phyloP scores from a whole-genome alignment of 2,329 filamentous ascomycete genomes.

The Fusarium sp. region DNA sequence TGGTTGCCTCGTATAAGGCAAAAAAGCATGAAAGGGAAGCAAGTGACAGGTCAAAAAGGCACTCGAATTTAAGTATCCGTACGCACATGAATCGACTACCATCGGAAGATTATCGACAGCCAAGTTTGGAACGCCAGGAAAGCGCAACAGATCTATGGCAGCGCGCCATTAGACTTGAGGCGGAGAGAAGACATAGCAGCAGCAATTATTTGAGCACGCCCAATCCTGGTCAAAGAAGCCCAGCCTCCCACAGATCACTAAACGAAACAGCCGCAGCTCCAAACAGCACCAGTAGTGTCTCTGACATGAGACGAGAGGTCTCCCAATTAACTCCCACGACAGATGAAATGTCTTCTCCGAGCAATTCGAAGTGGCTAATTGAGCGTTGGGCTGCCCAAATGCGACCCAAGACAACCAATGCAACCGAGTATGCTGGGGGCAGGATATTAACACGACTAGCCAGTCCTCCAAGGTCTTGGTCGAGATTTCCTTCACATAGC shows the following conservation, averaged over 20 bases:
- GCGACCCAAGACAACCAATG: slow-evolving; percentile 14
- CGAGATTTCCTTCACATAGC: slow-evolving; percentile 53
- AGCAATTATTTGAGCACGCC: slow-evolving; percentile 18
- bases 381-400: slow-evolving; percentile 42
- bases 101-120: slow-evolving; percentile 21
- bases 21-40: not conserved
- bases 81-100: slow-evolving; percentile 28
- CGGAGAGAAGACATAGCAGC: slow-evolving; percentile 33
- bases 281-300: slow-evolving; percentile 16
- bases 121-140: slow-evolving; percentile 31
- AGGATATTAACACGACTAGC: slow-evolving; percentile 10
- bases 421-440: not conserved
- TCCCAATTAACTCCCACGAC: slow-evolving; percentile 31
- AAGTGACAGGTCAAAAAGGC: slow-evolving; percentile 28
- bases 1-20: not conserved
- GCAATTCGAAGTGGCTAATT: slow-evolving; percentile 38
- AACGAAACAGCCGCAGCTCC: slow-evolving; percentile 1
- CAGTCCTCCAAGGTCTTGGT: slow-evolving; percentile 53
- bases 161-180: slow-evolving; percentile 48
- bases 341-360: slow-evolving; percentile 25
- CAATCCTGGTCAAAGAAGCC: slow-evolving; percentile 5
- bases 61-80: slow-evolving; percentile 38
- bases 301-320: slow-evolving; percentile 7
- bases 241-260: slow-evolving; percentile 11
- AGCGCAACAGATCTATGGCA: slow-evolving; percentile 50